Percentiles rank a stretch among this genome's conserved stretches.
Conservation (phyloP, 352 stramenopile species). For the Pilasporangium apinafurcum region DNA sequence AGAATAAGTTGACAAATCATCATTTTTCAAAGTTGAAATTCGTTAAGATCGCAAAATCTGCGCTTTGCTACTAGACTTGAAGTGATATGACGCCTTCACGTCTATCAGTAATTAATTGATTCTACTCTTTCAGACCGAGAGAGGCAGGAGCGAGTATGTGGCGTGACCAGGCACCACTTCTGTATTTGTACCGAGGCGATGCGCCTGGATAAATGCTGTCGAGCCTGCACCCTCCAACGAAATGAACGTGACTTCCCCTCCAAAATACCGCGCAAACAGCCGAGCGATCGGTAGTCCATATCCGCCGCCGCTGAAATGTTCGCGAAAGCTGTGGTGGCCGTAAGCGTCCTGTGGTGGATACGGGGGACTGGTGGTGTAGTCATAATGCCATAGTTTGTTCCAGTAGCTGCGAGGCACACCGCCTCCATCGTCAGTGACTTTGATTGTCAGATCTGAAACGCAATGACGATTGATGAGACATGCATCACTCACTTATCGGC, state of each 20-base stretch:
- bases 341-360: conserved; percentile 48
- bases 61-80: too few relatives aligned
- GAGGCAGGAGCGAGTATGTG: conserved; percentile 10
- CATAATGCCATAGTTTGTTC: conserved; percentile 96
- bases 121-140: too few relatives aligned
- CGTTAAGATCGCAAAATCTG: too few relatives aligned
- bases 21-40: too few relatives aligned
- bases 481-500: too few relatives aligned
- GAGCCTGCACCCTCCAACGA: conserved; percentile 98
- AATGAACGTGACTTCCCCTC: conserved; percentile 97
- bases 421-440: conserved; percentile 97
- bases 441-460: conserved; percentile 90
- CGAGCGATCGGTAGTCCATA: conserved; percentile 92
- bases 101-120: not conserved
- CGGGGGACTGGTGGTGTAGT: conserved; percentile 96
- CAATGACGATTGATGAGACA: not conserved
- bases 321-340: conserved; percentile 68
- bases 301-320: conserved; percentile 92
- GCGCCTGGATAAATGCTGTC: conserved; percentile 85
- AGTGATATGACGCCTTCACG: too few relatives aligned
- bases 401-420: conserved; percentile 96
- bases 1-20: too few relatives aligned
- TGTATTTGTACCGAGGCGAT: conserved; percentile 65
- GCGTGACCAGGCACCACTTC: conserved; percentile 70
- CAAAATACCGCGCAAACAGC: conserved; percentile 98